These are phyloP conservation scores for Gossypium schwendimanii DNA, from an alignment of 441 rosid species.

Conservation along the genomic window DNA sequence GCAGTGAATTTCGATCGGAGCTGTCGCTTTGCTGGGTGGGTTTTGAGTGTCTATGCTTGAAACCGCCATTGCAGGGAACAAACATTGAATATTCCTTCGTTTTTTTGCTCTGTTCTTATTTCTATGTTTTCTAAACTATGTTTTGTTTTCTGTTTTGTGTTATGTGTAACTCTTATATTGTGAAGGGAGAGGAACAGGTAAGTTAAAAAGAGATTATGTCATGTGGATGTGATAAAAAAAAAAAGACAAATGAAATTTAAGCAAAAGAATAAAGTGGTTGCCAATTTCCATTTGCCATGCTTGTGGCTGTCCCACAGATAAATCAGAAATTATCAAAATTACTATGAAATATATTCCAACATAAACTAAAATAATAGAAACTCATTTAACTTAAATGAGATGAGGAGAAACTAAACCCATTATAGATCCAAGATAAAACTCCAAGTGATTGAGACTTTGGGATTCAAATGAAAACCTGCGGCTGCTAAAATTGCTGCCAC, in stretches of 20 bases:
- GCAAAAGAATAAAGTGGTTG: not conserved
- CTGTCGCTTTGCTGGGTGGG: not conserved
- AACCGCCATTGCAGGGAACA: slow-evolving; percentile 26
- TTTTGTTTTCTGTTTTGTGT: not conserved
- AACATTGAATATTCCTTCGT: slow-evolving; percentile 17
- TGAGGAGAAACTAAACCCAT: too few species aligned
- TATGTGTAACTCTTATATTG: not conserved
- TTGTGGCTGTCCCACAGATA: not conserved
- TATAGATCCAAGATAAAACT: too few species aligned
- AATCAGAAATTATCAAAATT: too few species aligned
- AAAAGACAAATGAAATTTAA: not conserved
- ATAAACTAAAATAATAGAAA: too few species aligned
- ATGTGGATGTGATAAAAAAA: not conserved
- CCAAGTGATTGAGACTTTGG: too few species aligned
- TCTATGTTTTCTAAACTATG: not conserved
- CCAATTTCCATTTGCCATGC: not conserved
- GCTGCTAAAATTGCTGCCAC: not conserved
- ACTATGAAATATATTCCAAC: too few species aligned
- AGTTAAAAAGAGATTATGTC: not conserved
- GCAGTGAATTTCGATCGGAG: slow-evolving; percentile 30
- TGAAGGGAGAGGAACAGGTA: not conserved
- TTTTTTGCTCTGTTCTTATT: not conserved
- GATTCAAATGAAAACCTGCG: not conserved
- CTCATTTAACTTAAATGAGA: too few species aligned
- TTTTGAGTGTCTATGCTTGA: slow-evolving; percentile 24